Conservation (phyloP, 2,329 filamentous ascomycete genomes). For the Lasiodiplodia hormozganensis region DNA sequence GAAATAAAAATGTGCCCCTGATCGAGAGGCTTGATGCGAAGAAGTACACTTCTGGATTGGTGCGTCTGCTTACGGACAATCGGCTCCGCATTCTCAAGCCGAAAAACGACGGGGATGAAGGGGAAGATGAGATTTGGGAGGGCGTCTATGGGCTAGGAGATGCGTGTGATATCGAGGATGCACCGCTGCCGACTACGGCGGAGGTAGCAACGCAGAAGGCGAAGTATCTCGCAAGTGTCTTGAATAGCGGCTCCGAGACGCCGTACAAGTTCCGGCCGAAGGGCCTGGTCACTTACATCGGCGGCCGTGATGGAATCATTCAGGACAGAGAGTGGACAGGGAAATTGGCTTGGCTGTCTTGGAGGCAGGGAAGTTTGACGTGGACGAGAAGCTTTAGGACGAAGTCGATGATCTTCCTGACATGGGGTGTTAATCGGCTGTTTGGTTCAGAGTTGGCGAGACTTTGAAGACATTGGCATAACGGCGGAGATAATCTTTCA, state of each 20-base stretch:
- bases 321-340: slow-evolving; percentile 52
- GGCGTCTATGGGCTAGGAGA: slow-evolving; percentile 45
- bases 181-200: slow-evolving; percentile 44
- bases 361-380: slow-evolving; percentile 48
- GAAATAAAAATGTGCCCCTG: slow-evolving; percentile 44
- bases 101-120: slow-evolving; percentile 37
- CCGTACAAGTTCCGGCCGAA: slow-evolving; percentile 50
- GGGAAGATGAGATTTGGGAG: slow-evolving; percentile 22
- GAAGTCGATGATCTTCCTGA: slow-evolving; percentile 42
- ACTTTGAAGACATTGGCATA: slow-evolving; percentile 32
- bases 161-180: slow-evolving; percentile 48
- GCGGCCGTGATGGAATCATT: slow-evolving; percentile 51
- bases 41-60: slow-evolving; percentile 42
- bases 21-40: slow-evolving; percentile 44
- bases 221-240: slow-evolving; percentile 42
- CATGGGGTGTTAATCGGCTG: slow-evolving; percentile 42
- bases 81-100: slow-evolving; percentile 39
- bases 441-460: slow-evolving; percentile 48
- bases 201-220: slow-evolving; percentile 50
- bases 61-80: slow-evolving; percentile 46
- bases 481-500: not conserved
- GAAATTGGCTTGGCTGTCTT: slow-evolving; percentile 52
- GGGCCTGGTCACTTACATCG: slow-evolving; percentile 50
- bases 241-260: slow-evolving; percentile 57
- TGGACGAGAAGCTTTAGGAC: slow-evolving; percentile 46